These are phyloP conservation scores for Anisodus acutangulus DNA, from an alignment of 257 asterid species.

Conservation along the genomic window DNA sequence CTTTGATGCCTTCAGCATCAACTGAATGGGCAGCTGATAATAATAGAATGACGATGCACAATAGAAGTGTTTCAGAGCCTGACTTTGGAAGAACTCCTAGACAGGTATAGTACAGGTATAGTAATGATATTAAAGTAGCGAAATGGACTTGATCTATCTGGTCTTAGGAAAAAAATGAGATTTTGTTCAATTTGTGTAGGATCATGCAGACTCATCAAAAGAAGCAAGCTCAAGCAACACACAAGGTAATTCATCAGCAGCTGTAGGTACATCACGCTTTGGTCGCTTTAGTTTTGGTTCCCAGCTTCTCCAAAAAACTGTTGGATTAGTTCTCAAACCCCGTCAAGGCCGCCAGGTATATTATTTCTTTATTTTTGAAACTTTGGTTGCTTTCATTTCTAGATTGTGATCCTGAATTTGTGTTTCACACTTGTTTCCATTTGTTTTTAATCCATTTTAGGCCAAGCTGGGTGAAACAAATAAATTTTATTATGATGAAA, in stretches of 20 bases:
- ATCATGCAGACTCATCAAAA: conserved; percentile 66
- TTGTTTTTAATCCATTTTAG: conserved; percentile 42
- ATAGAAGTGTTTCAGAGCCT: conserved; percentile 94
- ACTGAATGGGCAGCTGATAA: conserved; percentile 64
- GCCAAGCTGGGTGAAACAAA: conserved; percentile 91
- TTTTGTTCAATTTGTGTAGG: conserved; percentile 39
- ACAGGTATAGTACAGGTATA: conserved; percentile 54
- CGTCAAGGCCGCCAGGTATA: conserved; percentile 49
- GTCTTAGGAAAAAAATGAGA: background rate
- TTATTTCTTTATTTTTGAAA: background rate
- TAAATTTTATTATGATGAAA: conserved; percentile 78
- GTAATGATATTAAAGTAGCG: conserved; percentile 29
- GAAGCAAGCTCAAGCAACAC: conserved; percentile 53
- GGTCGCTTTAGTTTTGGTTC: conserved; percentile 42
- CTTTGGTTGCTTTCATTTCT: background rate
- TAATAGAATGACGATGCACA: conserved; percentile 61
- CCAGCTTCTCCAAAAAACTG: conserved; percentile 48
- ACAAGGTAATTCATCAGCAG: conserved; percentile 56
- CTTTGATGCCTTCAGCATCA: conserved; percentile 74
- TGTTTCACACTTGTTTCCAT: background rate
- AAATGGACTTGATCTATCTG: background rate
- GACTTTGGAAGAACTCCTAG: conserved; percentile 88
- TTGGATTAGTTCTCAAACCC: conserved; percentile 46
- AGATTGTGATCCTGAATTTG: background rate
- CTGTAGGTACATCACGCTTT: conserved; percentile 29